Conservation (phyloP, 2,329 filamentous ascomycete genomes). For the Aspergillus arachidicola region DNA sequence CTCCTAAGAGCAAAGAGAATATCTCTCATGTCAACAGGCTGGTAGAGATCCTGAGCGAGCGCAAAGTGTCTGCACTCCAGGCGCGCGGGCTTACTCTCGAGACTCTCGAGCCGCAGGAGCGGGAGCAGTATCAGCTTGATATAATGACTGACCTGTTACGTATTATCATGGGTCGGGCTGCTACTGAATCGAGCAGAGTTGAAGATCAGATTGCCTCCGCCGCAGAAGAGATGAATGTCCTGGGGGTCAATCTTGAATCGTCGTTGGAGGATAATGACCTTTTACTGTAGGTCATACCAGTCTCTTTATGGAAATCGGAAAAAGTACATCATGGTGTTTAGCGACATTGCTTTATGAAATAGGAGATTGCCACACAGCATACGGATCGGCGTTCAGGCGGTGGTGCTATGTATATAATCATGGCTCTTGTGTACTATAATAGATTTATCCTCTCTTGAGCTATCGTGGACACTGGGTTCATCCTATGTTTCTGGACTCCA, state of each 20-base stretch:
- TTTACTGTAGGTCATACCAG: slow-evolving; percentile 20
- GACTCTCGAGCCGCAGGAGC: slow-evolving; percentile 40
- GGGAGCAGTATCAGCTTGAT: slow-evolving; percentile 45
- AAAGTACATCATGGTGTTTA: neutral
- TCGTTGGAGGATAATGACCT: slow-evolving; percentile 31
- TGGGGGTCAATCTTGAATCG: slow-evolving; percentile 34
- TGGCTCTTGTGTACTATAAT: slow-evolving; percentile 1
- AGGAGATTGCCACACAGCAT: neutral
- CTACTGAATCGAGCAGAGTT: slow-evolving; percentile 29
- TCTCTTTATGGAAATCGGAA: neutral
- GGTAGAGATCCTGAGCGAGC: slow-evolving; percentile 46
- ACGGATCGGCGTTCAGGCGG: neutral
- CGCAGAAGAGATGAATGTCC: slow-evolving; percentile 42
- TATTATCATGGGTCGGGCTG: slow-evolving; percentile 42
- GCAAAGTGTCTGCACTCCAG: slow-evolving; percentile 35
- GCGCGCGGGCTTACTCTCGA: slow-evolving; percentile 37
- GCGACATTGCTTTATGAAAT: neutral
- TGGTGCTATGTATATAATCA: slow-evolving; percentile 1
- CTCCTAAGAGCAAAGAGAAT: slow-evolving; percentile 48
- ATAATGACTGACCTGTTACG: slow-evolving; percentile 45
- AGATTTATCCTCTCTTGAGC: neutral
- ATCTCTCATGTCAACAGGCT: slow-evolving; percentile 48
- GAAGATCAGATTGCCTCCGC: slow-evolving; percentile 37
- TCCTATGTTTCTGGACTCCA: neutral
- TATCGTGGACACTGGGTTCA: neutral